phyloP scores from a whole-genome alignment of 371 early-diverging fungal species.

The Globomyces sp. region DNA sequence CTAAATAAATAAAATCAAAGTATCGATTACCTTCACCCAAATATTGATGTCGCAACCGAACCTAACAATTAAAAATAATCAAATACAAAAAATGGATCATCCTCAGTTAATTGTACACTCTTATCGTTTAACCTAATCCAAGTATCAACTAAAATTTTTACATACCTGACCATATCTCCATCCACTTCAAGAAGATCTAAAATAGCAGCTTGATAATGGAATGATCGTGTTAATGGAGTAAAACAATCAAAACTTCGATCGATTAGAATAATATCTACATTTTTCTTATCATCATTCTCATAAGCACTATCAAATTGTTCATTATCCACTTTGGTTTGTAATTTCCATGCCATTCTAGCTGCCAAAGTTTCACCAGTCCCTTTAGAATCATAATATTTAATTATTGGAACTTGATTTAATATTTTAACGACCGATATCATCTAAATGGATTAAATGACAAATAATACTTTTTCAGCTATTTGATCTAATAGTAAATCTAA shows the following conservation, averaged over 20 bases:
- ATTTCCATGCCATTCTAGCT: conserved; percentile 51
- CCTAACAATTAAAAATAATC: too few species aligned
- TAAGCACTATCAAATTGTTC: conserved; percentile 32
- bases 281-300: conserved; percentile 38
- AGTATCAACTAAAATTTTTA: conserved; percentile 29
- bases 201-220: conserved; percentile 93
- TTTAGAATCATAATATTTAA: conserved; percentile 76
- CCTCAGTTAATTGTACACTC: conserved; percentile 18
- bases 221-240: conserved; percentile 88
- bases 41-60: conserved; percentile 32
- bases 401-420: conserved; percentile 78
- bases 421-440: conserved; percentile 36
- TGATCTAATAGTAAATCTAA: conserved; percentile 52
- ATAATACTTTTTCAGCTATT: conserved; percentile 61
- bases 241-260: conserved; percentile 88
- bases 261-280: conserved; percentile 66
- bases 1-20: too few species aligned
- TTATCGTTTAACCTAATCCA: conserved; percentile 48
- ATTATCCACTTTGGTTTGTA: conserved; percentile 56
- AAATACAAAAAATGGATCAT: conserved; percentile 14
- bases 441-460: neutral
- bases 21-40: conserved; percentile 20
- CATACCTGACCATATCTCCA: conserved; percentile 43
- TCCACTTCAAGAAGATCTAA: conserved; percentile 81
- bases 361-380: conserved; percentile 54